Evolutionary conservation across 1,284 basidiomycete genomes (phyloP), one percentile per base, ranked within the genome.

Genomic region (Trametes hirsuta): DNA sequence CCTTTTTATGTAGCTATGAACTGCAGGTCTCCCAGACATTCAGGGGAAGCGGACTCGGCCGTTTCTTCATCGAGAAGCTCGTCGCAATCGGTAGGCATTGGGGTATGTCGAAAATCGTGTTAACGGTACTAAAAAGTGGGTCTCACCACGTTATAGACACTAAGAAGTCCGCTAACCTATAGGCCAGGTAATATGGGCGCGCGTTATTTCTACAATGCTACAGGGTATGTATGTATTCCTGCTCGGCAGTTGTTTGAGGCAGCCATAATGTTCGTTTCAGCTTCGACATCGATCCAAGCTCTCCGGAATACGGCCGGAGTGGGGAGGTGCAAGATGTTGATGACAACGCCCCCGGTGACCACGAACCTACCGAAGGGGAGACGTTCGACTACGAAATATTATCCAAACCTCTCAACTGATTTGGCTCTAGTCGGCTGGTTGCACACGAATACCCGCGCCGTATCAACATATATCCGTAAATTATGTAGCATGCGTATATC

Each of bases 101-200:
- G 75, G 55, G 68, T 0, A 90, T 93, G 87, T 71, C 84, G 39
- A 88, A 85, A 68, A 71, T 91, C 37, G 81, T 88, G 78, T 79
- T 93, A n/a, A 93, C 90, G 0, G 87, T 84, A 3, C 78, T 91
- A 55, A 85, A 84, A 79, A 78, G 91, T 90, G 50, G 47, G 68
- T 41, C 22, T 4, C 6, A 12, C 24, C 6, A n/a, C 22, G 24
- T 8, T 54, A 8, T 35, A 10, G 22, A 12, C 3, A 40, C 1
- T 21, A 46, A 24, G 2, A 49, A 4, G 1, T 30, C 8, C 30
- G 45, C 21, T 58, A 18, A 55, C 12, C 36, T 9, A 25, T 30
- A 9, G 36, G 15, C 24, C 61, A 92, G 89, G 71, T 1, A 91
- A 92, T 65, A 55, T 59, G 1, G 68, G 68, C 6, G 89, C 88